Conservation (phyloP, 2,329 filamentous ascomycete genomes). For the Epichloe aotearoae region DNA sequence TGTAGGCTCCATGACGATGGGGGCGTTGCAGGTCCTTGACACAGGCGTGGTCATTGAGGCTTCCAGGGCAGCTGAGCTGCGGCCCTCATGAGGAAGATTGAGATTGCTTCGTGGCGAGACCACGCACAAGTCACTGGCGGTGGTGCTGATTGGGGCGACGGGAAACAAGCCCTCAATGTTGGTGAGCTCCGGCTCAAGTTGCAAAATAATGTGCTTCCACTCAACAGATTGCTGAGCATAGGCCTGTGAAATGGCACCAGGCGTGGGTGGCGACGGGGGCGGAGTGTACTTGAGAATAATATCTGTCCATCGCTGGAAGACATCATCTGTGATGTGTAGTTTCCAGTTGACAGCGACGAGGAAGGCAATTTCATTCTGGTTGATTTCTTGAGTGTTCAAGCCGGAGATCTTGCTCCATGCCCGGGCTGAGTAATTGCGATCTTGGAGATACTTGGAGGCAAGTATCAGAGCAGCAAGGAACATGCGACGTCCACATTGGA, state of each 20-base stretch:
- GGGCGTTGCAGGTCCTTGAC: slow-evolving; percentile 27
- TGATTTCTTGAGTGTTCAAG: slow-evolving; percentile 86
- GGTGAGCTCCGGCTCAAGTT: slow-evolving; percentile 42
- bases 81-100: slow-evolving; percentile 27
- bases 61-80: slow-evolving; percentile 21
- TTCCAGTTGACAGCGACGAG: slow-evolving; percentile 85
- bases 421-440: slow-evolving; percentile 92
- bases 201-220: slow-evolving; percentile 46
- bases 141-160: slow-evolving; percentile 15
- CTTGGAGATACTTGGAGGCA: slow-evolving; percentile 94
- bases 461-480: slow-evolving; percentile 90
- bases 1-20: slow-evolving; percentile 33
- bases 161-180: slow-evolving; percentile 42
- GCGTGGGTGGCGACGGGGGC: slow-evolving; percentile 46
- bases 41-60: slow-evolving; percentile 26
- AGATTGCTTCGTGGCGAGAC: slow-evolving; percentile 31
- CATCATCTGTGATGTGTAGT: slow-evolving; percentile 77
- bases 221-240: slow-evolving; percentile 35
- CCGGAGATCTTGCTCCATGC: slow-evolving; percentile 99
- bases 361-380: slow-evolving; percentile 91
- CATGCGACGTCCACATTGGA: slow-evolving; percentile 95
- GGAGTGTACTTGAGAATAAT: slow-evolving; percentile 79
- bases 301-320: slow-evolving; percentile 89
- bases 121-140: slow-evolving; percentile 22
- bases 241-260: slow-evolving; percentile 30